phyloP scores from a whole-genome alignment of 768 basidiomycete species.

The Pleurotus platypus region DNA sequence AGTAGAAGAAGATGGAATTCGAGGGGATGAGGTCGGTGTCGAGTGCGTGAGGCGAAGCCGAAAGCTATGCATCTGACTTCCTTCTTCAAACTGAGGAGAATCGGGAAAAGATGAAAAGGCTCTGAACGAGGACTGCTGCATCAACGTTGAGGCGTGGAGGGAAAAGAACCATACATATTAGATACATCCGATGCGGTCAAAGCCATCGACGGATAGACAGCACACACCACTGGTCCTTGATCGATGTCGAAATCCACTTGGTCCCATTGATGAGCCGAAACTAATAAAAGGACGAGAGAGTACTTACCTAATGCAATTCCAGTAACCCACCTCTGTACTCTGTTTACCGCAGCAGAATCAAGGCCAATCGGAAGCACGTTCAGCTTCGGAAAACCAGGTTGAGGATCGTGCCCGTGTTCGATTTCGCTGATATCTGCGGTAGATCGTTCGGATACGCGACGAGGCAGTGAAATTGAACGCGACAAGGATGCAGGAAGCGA shows the following conservation, averaged over 20 bases:
- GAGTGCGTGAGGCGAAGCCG: constrained; percentile 59
- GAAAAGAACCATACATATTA: constrained; percentile 62
- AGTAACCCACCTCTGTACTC: constrained; percentile 12
- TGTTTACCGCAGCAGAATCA: constrained; percentile 3
- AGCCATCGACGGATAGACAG: constrained; percentile 63
- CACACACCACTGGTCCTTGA: constrained; percentile 73
- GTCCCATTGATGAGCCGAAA: neutral
- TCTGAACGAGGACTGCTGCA: constrained; percentile 34
- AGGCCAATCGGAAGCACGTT: neutral
- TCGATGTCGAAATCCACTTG: constrained; percentile 88
- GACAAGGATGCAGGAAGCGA: neutral
- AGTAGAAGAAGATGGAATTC: neutral
- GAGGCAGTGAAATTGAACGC: neutral
- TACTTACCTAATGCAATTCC: constrained; percentile 10
- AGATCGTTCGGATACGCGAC: neutral
- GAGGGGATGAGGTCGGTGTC: constrained; percentile 7
- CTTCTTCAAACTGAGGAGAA: constrained; percentile 80
- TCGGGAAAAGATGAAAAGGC: constrained; percentile 94
- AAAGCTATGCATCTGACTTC: constrained; percentile 82
- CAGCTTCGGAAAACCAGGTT: neutral
- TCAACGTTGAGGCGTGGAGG: neutral
- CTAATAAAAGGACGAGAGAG: neutral
- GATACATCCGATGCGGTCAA: constrained; percentile 67
- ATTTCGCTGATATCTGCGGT: neutral
- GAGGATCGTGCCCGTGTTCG: neutral